Conservation (phyloP, 441 rosid species). For the Mallotus japonicus region DNA sequence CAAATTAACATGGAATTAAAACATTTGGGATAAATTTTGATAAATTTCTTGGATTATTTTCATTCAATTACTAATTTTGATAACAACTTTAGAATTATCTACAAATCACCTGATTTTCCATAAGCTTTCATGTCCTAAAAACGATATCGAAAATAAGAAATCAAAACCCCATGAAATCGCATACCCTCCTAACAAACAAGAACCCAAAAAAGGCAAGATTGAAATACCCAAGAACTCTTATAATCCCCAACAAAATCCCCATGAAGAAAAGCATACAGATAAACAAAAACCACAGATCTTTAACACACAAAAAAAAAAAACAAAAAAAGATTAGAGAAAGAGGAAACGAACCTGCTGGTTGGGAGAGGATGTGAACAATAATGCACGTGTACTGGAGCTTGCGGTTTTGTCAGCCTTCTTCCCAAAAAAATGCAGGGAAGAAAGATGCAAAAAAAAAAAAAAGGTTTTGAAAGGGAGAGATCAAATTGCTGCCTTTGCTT, state of each 20-base stretch:
- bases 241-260: no score
- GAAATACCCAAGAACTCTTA: background rate
- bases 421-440: no score
- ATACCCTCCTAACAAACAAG: background rate
- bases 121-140: background rate
- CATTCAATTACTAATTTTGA: background rate
- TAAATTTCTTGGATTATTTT: background rate
- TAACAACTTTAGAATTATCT: background rate
- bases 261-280: no score
- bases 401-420: no score
- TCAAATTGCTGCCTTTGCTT: no score
- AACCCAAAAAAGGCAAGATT: slow-evolving; percentile 1
- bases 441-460: no score
- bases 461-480: no score
- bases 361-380: slow-evolving; percentile 19
- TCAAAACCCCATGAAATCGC: background rate
- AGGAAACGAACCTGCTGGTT: slow-evolving; percentile 38
- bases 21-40: no score
- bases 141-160: background rate
- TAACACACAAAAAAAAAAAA: background rate
- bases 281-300: background rate
- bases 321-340: background rate
- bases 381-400: no score
- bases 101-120: background rate
- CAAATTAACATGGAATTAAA: no score